Base-by-base conservation (phyloP, 2,329 filamentous ascomycete genomes). In the Xylariales sp. region DNA sequence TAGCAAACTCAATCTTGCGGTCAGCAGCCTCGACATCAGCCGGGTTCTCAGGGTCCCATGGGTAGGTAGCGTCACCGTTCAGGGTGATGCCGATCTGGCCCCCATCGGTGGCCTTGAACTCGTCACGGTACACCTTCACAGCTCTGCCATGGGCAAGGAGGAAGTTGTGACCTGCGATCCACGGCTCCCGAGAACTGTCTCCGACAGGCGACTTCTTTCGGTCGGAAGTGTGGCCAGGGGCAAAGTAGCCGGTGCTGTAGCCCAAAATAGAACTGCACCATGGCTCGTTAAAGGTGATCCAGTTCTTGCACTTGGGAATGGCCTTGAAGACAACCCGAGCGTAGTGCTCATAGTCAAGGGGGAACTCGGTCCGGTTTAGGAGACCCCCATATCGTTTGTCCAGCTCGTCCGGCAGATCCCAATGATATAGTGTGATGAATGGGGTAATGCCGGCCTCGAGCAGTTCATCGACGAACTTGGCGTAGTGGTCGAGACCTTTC, bases 251-350 rank as follows among this genome's bases (percentile, higher is more conserved):
- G 31, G 76, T 79, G 57, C 76, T 85, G 65, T 91, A 93, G 25
- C 88, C 88, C 31, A 93, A 74, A 46, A 93, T 82, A 39, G 84
- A 80, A 49, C 80, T 86, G 66, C 87, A 94, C 81, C 86, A 93
- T 3, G 88, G 88, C 69, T 95, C 88, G 61, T 93, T 93, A 68
- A 91, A 88, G 19, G 87, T 93, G 62, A 90, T 87, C 88, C 88
- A 95, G 65, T 87, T 75, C 70, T 88, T 88, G 56, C 89, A 87
- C 62, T 82, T 84, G 40, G 81, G 76, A 36, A 94, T 73, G 1
- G 81, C 78, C 58, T 83, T 74, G 68, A 89, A 94, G 54, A 88
- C 71, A 34, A 88, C 71, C 47, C 83, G 80, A 8, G 88, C 84
- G 58, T 90, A 95, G 64, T 84, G 69, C 52, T 84, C 82, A 59